Evolutionary conservation across 1,284 basidiomycete genomes (phyloP), one percentile per base, ranked within the genome.

Genomic region (Ustilago hordei): DNA sequence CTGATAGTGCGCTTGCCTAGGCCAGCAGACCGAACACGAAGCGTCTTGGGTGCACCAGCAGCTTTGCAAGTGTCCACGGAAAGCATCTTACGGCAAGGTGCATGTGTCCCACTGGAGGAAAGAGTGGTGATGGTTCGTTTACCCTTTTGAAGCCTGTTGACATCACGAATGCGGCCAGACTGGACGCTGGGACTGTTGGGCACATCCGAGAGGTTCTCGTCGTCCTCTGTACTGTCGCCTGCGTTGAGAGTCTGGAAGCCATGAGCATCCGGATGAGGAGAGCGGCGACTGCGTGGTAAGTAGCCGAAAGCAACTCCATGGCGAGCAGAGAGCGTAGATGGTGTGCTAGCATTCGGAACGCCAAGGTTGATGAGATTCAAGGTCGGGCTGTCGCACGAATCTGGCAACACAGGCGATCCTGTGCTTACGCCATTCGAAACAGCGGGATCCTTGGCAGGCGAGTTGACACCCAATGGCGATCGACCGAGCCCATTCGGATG

Each of bases 371-470:
- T 58, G 6, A 83, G 60, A 39, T 66, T 75, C 31, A 78, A 36
- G 0, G 79, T 81, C 1, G 81, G 81, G 58, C 79, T 82, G 59
- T 81, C 71, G 70, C 79, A 74, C 8, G 63, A 50, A 39, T 80
- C 80, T 17, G 62, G 43, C 17, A 81, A 43, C 19, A 71, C 36
- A 17, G 80, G 81, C 23, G 78, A 79, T 17, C 64, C 76, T 17
- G 58, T 35, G 67, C 68, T 60, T 38, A 53, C 34, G 55, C 50
- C 34, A 60, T 19, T 55, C 12, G 61, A 47, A 17, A 41, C 17
- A 19, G 23, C 23, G 23, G 60, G 50, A 6, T 71, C 72, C 45
- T 60, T 50, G 31, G 67, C 74, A 3, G 68, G 72, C 28, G 71
- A 67, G 32, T 59, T 53, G 12, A 55, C 52, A 3, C 71, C 72